These are phyloP conservation scores for Microdochium paspali DNA, from an alignment of 2,329 filamentous ascomycete genomes.

Conservation along the genomic window DNA sequence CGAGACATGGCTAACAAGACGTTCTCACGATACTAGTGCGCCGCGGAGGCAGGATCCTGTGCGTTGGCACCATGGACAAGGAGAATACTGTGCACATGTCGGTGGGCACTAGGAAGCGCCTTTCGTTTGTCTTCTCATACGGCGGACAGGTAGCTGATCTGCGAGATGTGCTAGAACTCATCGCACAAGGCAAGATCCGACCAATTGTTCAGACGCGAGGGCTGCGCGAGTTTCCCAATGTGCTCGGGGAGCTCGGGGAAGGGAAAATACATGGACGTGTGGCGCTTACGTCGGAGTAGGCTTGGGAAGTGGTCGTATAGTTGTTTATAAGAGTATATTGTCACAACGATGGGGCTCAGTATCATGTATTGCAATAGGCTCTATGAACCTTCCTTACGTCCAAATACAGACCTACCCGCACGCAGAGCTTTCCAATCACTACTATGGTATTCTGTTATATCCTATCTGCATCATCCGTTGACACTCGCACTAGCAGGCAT, in stretches of 20 bases:
- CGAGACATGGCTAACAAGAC: too few species aligned
- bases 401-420: too few species aligned
- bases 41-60: constrained; percentile 24
- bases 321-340: neutral
- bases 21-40: constrained; percentile 14
- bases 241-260: constrained; percentile 21
- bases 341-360: too few species aligned
- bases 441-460: too few species aligned
- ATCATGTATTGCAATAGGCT: too few species aligned
- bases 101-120: constrained; percentile 28
- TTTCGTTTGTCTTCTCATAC: constrained; percentile 31
- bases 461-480: neutral
- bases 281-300: constrained; percentile 9
- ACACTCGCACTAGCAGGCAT: neutral
- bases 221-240: constrained; percentile 21
- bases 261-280: constrained; percentile 20
- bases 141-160: constrained; percentile 29
- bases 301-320: neutral
- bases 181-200: constrained; percentile 19
- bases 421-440: too few species aligned
- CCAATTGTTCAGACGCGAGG: constrained; percentile 22
- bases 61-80: constrained; percentile 26
- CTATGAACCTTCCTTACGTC: too few species aligned
- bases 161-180: constrained; percentile 23
- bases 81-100: constrained; percentile 33